A percentile compares a stretch with the other conserved stretches of the same genome.
phyloP scores from a whole-genome alignment of 108 stramenopile genomes.

The Nannochloropsis gaditana region DNA sequence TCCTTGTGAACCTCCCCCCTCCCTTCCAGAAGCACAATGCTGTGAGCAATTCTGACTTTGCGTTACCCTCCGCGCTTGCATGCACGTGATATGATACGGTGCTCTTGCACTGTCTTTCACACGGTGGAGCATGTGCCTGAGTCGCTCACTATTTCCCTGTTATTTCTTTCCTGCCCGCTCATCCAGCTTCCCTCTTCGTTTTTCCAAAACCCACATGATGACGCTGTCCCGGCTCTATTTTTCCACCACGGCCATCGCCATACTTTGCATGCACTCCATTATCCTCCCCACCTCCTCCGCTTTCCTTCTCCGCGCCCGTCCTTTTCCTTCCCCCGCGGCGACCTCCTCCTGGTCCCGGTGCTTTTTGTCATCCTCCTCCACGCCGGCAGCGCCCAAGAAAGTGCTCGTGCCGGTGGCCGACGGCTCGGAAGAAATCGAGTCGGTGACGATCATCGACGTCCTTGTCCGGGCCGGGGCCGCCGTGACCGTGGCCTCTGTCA shows the following conservation, averaged over 20 bases:
- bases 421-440: conserved; percentile 94
- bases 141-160: conserved; percentile 3
- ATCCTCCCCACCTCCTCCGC: not conserved
- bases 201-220: not conserved
- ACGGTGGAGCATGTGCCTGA: not conserved
- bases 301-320: not conserved
- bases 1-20: too few relatives aligned
- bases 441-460: conserved; percentile 85
- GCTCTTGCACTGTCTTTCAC: too few relatives aligned
- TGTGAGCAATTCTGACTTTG: too few relatives aligned
- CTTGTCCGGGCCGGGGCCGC: conserved; percentile 78
- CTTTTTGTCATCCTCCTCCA: not conserved
- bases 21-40: too few relatives aligned
- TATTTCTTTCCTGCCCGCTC: not conserved
- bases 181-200: not conserved
- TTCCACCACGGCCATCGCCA: not conserved
- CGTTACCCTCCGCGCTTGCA: too few relatives aligned
- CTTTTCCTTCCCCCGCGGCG: not conserved
- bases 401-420: conserved; percentile 90
- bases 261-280: not conserved
- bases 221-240: not conserved
- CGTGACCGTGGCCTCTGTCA: conserved; percentile 82
- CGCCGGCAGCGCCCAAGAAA: conserved; percentile 22
- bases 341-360: not conserved
- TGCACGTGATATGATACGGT: too few relatives aligned